phyloP scores from a whole-genome alignment of 208 protist species.

The Phytomonas sp. region DNA sequence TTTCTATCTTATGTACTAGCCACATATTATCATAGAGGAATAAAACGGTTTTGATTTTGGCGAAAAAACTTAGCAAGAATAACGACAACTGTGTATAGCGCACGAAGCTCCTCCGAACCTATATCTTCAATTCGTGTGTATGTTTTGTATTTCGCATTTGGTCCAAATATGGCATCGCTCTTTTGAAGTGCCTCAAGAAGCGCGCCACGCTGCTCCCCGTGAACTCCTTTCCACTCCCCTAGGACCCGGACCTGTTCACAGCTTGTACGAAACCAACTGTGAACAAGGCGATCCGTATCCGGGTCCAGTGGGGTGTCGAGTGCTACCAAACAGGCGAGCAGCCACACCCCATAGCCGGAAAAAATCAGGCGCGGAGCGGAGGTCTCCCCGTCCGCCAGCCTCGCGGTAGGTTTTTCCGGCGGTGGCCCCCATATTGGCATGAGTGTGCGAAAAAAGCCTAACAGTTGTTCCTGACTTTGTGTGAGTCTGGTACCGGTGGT shows the following conservation, averaged over 20 bases:
- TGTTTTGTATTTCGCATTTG: conserved; percentile 23
- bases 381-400: not conserved
- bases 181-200: conserved; percentile 21
- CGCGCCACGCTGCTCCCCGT: conserved; percentile 30
- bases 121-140: conserved; percentile 27
- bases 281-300: conserved; percentile 61
- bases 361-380: conserved; percentile 7
- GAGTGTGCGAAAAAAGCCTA: conserved; percentile 37
- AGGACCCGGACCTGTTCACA: conserved; percentile 63
- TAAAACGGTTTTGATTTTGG: conserved; percentile 73
- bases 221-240: conserved; percentile 27
- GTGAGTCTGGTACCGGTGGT: not conserved
- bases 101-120: conserved; percentile 43
- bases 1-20: not conserved
- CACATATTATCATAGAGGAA: conserved; percentile 43
- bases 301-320: conserved; percentile 74
- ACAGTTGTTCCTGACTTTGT: not conserved
- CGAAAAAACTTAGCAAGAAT: conserved; percentile 69
- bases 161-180: conserved; percentile 10
- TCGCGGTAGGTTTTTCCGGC: not conserved
- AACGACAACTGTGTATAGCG: conserved; percentile 60
- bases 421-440: conserved; percentile 19
- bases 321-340: conserved; percentile 40
- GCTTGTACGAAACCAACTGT: conserved; percentile 54
- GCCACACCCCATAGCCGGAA: conserved; percentile 57